These are phyloP conservation scores for Harringtonia lauricola DNA, from an alignment of 2,329 filamentous ascomycete genomes.

Conservation along the genomic window DNA sequence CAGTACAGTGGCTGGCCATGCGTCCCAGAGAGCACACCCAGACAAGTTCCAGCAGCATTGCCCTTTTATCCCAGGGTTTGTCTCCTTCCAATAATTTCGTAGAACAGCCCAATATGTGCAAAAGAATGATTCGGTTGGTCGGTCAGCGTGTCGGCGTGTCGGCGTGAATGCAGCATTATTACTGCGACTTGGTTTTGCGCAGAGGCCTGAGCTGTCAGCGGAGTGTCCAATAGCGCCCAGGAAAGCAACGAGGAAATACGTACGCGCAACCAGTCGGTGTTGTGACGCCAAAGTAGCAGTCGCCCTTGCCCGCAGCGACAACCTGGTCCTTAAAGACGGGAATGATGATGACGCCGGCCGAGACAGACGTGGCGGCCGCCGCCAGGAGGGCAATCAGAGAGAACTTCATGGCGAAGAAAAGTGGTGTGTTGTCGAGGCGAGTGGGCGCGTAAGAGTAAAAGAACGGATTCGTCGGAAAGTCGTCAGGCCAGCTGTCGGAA, in stretches of 20 bases:
- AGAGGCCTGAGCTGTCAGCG: background rate
- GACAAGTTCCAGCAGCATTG: too few species aligned
- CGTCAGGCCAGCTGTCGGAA: background rate
- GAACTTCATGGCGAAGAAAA: slow-evolving; percentile 27
- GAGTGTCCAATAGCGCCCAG: too few species aligned
- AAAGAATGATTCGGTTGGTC: too few species aligned
- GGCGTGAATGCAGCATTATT: too few species aligned
- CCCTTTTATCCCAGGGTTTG: too few species aligned
- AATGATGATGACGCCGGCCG: slow-evolving; percentile 44
- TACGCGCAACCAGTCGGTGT: slow-evolving; percentile 49
- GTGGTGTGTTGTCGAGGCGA: too few species aligned
- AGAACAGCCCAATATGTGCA: too few species aligned
- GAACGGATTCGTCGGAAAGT: background rate
- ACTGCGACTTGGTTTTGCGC: too few species aligned
- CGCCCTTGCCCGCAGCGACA: slow-evolving; percentile 36
- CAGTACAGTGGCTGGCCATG: too few species aligned
- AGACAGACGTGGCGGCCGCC: slow-evolving; percentile 32
- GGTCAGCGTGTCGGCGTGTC: too few species aligned
- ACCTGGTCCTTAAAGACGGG: slow-evolving; percentile 40
- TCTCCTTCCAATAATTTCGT: too few species aligned
- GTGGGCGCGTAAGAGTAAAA: background rate
- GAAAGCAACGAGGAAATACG: slow-evolving; percentile 14
- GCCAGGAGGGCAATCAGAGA: slow-evolving; percentile 26
- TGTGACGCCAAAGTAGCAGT: slow-evolving; percentile 45
- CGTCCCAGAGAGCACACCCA: too few species aligned